Conservation (phyloP, 2,329 filamentous ascomycete genomes). For the Coleophoma crateriformis region DNA sequence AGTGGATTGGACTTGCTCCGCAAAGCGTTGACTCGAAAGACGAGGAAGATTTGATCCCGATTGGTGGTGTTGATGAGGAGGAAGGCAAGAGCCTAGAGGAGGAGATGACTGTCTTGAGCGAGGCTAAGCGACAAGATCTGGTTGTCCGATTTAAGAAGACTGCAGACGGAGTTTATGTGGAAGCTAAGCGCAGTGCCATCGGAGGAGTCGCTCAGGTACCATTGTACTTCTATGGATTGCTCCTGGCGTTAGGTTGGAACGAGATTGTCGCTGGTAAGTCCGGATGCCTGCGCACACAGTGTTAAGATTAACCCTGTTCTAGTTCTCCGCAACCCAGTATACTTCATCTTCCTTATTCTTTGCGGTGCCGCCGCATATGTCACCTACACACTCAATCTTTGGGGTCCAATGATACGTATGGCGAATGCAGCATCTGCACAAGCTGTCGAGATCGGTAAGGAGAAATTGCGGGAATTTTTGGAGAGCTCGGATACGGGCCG, state of each 20-base stretch:
- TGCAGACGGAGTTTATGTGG: constrained; percentile 94
- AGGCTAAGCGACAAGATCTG: constrained; percentile 85
- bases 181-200: constrained; percentile 94
- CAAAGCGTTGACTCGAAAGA: constrained; percentile 70
- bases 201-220: constrained; percentile 92
- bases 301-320: constrained; percentile 7
- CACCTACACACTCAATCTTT: constrained; percentile 89
- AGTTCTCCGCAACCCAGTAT: constrained; percentile 91
- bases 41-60: constrained; percentile 82
- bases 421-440: constrained; percentile 81
- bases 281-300: constrained; percentile 9
- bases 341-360: constrained; percentile 84
- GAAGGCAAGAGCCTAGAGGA: constrained; percentile 93
- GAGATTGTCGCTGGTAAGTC: constrained; percentile 86
- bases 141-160: constrained; percentile 97
- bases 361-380: constrained; percentile 74
- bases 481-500: constrained; percentile 81
- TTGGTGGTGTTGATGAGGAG: constrained; percentile 91
- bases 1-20: constrained; percentile 78
- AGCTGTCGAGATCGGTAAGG: constrained; percentile 86
- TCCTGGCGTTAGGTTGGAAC: constrained; percentile 96
- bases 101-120: constrained; percentile 91
- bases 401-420: constrained; percentile 96
- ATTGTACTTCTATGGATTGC: constrained; percentile 85
- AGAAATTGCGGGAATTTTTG: constrained; percentile 83